Base-by-base conservation (phyloP, 2,329 filamentous ascomycete genomes). In the Monilinia laxa region DNA sequence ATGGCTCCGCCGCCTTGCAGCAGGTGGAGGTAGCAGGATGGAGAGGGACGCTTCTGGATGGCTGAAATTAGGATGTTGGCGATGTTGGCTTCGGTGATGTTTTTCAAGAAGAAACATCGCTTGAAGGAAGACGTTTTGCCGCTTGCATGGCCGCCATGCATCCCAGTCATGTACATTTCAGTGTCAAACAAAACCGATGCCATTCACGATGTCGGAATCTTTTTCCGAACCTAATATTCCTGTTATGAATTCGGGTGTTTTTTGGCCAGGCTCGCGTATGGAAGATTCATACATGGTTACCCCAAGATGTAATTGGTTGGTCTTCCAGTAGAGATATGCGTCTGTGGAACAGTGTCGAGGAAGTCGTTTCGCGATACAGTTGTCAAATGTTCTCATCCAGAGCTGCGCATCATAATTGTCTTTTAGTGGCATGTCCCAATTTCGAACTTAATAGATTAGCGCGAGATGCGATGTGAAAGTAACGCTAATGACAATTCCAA, bases 91-190 rank as follows among this genome's bases (percentile, higher is more conserved):
- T 65, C 67, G 68, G 78, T 78, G 16, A 88, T 82, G 49, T 72
- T 0, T 67, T 83, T 83, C 10, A 89, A 74, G 71, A 89, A 88
- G 40, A 89, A 53, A 73, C 86, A 89, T 71, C 87, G 81, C 77
- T 89, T 88, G 78, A 89, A 88, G 0, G 86, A 81, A 12, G 83
- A 88, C 0, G 85, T 88, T 77, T 87, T 88, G 31, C 69, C 70
- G 71, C 82, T 81, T 23, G 79, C 79, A 62, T 88, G 85, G 0
- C 85, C 85, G 31, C 83, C 82, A 62, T 89, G 84, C 82, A 89
- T 85, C 16, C 68, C 71, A 2, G 83, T 82, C 75, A 89, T 80
- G 76, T 88, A 87, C 81, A 88, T 84, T 62, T 88, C 85, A 0
- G 79, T 77, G 0, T 87, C 82, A 68, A 89, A 89, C 67, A 87